These are phyloP conservation scores for Curvularia spicifera DNA, from an alignment of 2,329 filamentous ascomycete genomes.

Conservation along the genomic window DNA sequence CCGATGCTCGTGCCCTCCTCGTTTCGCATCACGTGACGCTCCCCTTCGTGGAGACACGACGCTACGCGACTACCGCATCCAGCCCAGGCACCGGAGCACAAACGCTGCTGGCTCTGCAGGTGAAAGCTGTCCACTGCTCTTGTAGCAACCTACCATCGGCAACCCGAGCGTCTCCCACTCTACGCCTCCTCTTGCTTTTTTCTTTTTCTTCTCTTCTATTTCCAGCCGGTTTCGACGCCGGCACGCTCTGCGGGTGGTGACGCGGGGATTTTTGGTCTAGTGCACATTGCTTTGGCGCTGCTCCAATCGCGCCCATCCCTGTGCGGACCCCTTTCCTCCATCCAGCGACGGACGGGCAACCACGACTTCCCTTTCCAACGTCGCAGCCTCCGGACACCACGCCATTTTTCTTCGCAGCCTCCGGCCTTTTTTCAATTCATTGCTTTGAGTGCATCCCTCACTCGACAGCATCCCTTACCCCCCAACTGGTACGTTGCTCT, in stretches of 20 bases:
- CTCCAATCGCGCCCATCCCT: slow-evolving; percentile 42
- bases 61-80: slow-evolving; percentile 33
- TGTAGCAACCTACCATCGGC: neutral
- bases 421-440: slow-evolving; percentile 33
- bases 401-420: slow-evolving; percentile 35
- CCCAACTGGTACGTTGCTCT: slow-evolving; percentile 46
- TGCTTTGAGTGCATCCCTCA: slow-evolving; percentile 45
- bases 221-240: slow-evolving; percentile 11
- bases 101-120: slow-evolving; percentile 17
- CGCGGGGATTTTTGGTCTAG: slow-evolving; percentile 45
- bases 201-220: slow-evolving; percentile 3
- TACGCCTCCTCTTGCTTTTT: neutral
- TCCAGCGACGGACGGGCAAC: slow-evolving; percentile 38
- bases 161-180: neutral
- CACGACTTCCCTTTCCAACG: slow-evolving; percentile 45
- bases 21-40: slow-evolving; percentile 39
- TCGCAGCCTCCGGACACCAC: slow-evolving; percentile 41
- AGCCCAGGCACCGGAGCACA: slow-evolving; percentile 23
- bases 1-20: slow-evolving; percentile 19
- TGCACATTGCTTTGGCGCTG: slow-evolving; percentile 43
- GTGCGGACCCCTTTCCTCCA: slow-evolving; percentile 49
- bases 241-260: slow-evolving; percentile 19
- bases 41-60: slow-evolving; percentile 26
- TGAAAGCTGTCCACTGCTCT: slow-evolving; percentile 35
- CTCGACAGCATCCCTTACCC: slow-evolving; percentile 44